Base-by-base conservation (phyloP, 202 grass and related monocot species). In the Zoysia matrella region DNA sequence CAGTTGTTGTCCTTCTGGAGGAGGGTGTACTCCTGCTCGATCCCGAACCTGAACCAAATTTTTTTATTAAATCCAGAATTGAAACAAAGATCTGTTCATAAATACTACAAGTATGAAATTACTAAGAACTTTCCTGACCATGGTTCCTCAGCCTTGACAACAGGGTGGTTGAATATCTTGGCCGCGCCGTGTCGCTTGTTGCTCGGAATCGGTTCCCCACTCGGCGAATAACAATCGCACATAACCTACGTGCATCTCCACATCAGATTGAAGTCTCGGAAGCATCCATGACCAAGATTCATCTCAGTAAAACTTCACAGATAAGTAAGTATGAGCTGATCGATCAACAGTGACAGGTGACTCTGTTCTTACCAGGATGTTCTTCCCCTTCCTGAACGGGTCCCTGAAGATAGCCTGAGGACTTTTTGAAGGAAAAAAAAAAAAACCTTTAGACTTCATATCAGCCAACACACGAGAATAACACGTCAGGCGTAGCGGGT, bases 11-110 rank as follows among this genome's bases (percentile, higher is more conserved):
- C 89, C 71, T 98, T 98, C 49, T 90, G 90, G 51, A 98, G 88
- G 42, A 98, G 95, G 48, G 95, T 98, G 76, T 98, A 98, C 87
- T 98, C 95, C 16, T 95, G 95, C 74, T 98, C 95, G 53, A 98
- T 90, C 43, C 95, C 95, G 70, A 84, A 98, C 95, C 92, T 97
- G 73, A 36, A 36, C 30, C 30, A 36, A 1, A 36, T 1, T 36
- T 36, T 46, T 3, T 5, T 46, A 46, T n/a, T 16, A 10, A 6
- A 11, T 30, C 57, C 56, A 2, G 14, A 41, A 7, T 14, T 47
- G 8, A 65, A 60, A 11, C 51, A 63, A 8, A 58, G 22, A 16
- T 5, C 46, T 0, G 52, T 39, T 2, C 36, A 75, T 36, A 61
- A 52, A 41, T 18, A 16, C 5, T 3, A 36, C 36, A 18, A 12